These are phyloP conservation scores for Lentinula sp. DNA, from an alignment of 768 basidiomycete genomes.

Conservation along the genomic window DNA sequence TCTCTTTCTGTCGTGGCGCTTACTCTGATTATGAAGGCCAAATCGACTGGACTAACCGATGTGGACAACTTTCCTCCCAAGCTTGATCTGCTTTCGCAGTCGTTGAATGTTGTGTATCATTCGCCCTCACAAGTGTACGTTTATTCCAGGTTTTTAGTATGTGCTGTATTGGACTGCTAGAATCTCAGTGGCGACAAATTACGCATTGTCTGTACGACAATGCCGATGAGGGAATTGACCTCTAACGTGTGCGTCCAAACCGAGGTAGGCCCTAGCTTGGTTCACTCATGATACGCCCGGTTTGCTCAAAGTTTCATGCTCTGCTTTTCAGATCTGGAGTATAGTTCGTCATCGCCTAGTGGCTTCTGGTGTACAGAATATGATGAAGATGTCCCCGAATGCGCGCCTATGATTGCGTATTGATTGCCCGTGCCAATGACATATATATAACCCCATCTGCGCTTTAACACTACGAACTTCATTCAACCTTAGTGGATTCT, in stretches of 20 bases:
- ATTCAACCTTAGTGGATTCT: no score
- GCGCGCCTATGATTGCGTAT: background rate
- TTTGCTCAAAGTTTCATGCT: background rate
- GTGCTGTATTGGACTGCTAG: background rate
- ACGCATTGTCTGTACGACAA: background rate
- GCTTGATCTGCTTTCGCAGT: background rate
- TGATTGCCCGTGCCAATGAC: no score
- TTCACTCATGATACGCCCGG: background rate
- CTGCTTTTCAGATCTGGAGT: background rate
- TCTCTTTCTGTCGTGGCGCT: background rate
- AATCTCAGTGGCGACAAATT: background rate
- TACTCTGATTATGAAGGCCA: background rate
- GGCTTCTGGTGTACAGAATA: background rate
- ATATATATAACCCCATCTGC: background rate
- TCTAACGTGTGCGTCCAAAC: constrained; percentile 1
- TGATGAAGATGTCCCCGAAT: background rate
- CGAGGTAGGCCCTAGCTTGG: background rate
- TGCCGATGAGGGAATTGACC: background rate
- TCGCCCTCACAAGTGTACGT: constrained; percentile 1
- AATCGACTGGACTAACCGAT: no score
- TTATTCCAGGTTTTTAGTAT: background rate
- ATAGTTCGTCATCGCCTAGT: background rate
- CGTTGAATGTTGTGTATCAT: constrained; percentile 1
- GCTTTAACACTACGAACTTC: no score
- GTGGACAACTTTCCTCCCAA: background rate